Evolutionary conservation across 2,329 filamentous ascomycete species (phyloP).

Genomic region (Penicillium brasilianum): DNA sequence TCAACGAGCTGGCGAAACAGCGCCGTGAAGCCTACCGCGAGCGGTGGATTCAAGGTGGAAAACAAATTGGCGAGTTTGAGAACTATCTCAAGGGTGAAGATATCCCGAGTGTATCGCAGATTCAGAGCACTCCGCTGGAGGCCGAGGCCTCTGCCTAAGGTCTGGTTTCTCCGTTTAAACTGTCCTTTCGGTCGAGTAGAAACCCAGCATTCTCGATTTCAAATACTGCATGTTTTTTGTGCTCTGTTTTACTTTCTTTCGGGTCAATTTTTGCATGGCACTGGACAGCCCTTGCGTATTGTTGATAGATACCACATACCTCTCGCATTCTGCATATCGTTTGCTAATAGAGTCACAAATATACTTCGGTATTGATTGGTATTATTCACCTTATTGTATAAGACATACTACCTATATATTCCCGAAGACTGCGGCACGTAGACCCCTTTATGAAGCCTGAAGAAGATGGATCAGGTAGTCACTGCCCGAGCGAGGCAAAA

Average conservation of each 20-base stretch:
- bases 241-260: background rate
- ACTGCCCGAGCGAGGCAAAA: no score
- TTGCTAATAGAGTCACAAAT: constrained; percentile 14
- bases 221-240: constrained; percentile 2
- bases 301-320: constrained; percentile 15
- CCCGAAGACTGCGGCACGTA: background rate
- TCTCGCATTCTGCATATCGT: constrained; percentile 12
- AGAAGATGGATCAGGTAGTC: background rate
- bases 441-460: background rate
- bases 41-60: constrained; percentile 81
- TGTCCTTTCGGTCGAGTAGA: background rate
- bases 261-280: constrained; percentile 6
- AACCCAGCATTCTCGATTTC: constrained; percentile 12
- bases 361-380: background rate
- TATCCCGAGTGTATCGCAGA: constrained; percentile 45
- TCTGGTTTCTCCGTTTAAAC: background rate
- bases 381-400: background rate
- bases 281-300: constrained; percentile 6
- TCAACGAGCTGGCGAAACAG: constrained; percentile 72
- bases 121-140: constrained; percentile 22
- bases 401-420: background rate
- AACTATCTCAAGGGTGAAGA: constrained; percentile 79
- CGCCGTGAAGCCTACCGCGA: constrained; percentile 66
- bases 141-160: background rate
- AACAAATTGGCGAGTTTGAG: constrained; percentile 83